Base-by-base conservation (phyloP, 176 grass and related monocot species). In the Hyparrhenia diplandra region DNA sequence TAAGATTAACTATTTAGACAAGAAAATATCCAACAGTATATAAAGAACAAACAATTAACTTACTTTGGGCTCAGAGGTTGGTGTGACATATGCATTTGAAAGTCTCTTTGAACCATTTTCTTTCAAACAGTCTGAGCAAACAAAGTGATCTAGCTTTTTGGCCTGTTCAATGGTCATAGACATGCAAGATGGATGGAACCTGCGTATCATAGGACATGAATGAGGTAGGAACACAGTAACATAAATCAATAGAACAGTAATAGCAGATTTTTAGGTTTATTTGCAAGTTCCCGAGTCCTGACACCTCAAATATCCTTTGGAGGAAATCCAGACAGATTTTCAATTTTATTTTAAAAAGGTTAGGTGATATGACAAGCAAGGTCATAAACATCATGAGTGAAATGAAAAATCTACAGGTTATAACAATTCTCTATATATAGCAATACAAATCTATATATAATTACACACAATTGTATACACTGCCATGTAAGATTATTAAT, bases 101-200 rank as follows among this genome's bases (percentile, higher is more conserved):
- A 42, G 82, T 90, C 85, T 88, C 73, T 95, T 95, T 57, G 64
- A 39, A 17, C 79, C 86, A 86, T 80, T 87, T 79, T 90, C 93
- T 67, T 82, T 76, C 30, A 68, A 36, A 58, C 93, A 96, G 17
- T 96, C 93, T 27, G 85, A 86, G 58, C 93, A 96, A 52, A 88
- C 25, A 23, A 92, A 96, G 61, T 84, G 78, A 28, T 92, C 93
- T 42, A 96, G 67, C 68, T 90, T 96, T 78, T 92, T 96, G n/a
- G 93, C 93, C 25, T 92, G 82, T 59, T 92, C 90, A 74, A 92
- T 96, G 36, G 67, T 86, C 93, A 96, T 88, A 29, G 46, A 47
- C 93, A 96, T 90, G 86, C 93, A 95, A 80, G 90, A 90, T 71
- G 93, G 93, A 86, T 95, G 93, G 35, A 95, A 95, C 93, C 93